phyloP scores from a whole-genome alignment of 129 eudicot species.

The Ambrosia trifida region DNA sequence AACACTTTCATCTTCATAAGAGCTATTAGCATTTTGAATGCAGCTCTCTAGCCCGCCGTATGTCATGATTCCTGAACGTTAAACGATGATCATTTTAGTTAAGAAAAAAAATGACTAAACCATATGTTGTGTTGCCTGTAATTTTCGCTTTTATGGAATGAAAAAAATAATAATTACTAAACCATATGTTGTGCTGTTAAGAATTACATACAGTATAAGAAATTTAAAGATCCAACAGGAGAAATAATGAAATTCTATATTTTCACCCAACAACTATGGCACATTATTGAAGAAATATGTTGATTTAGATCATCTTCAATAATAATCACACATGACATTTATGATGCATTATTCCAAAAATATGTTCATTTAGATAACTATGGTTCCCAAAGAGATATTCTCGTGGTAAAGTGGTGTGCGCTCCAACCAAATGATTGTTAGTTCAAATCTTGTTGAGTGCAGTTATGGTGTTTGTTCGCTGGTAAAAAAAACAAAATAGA shows the following conservation, averaged over 20 bases:
- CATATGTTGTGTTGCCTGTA: background rate
- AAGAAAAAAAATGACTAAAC: background rate
- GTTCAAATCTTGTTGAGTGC: too few species aligned
- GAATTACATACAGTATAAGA: background rate
- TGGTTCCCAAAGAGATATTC: too few species aligned
- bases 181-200: background rate
- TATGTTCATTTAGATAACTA: too few species aligned
- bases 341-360: too few species aligned
- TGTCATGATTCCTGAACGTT: constrained; percentile 66
- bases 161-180: background rate
- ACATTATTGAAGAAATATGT: background rate
- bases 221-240: background rate
- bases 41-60: constrained; percentile 94
- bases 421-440: too few species aligned
- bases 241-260: background rate
- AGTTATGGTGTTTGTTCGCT: too few species aligned
- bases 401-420: too few species aligned
- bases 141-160: too few species aligned
- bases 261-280: background rate
- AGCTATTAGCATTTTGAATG: constrained; percentile 49
- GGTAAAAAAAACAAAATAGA: too few species aligned
- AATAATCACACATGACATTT: too few species aligned
- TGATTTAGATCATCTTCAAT: background rate
- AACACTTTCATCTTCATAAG: constrained; percentile 57
- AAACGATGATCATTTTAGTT: background rate